Conservation (phyloP, 225 moss, liverwort and hornwort species). For the Bryoerythrophyllum caledonicum region DNA sequence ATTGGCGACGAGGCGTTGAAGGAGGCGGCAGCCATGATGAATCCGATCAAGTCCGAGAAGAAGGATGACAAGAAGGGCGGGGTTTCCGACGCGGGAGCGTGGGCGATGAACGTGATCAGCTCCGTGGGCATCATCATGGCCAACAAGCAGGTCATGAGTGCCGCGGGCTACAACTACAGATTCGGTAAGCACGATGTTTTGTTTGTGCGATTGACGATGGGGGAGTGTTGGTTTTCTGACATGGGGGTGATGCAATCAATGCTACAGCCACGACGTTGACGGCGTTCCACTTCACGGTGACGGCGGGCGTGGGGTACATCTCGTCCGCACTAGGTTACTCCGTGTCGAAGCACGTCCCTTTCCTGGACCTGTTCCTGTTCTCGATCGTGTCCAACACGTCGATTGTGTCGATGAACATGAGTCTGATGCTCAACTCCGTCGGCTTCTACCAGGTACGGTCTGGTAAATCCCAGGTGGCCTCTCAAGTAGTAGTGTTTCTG, state of each 20-base stretch:
- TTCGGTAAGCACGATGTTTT: constrained; percentile 31
- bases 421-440: constrained; percentile 76
- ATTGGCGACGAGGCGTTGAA: not conserved
- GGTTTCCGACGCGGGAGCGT: constrained; percentile 87
- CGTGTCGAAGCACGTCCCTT: constrained; percentile 60
- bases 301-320: constrained; percentile 53
- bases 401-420: constrained; percentile 69
- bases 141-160: constrained; percentile 95
- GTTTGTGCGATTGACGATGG: not conserved
- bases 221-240: not conserved
- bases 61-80: constrained; percentile 53
- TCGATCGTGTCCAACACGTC: constrained; percentile 64
- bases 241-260: constrained; percentile 4
- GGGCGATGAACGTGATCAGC: constrained; percentile 94
- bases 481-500: too few relatives aligned
- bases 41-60: constrained; percentile 31
- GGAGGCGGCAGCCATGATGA: constrained; percentile 27
- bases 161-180: constrained; percentile 67
- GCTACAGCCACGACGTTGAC: constrained; percentile 76
- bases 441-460: constrained; percentile 59
- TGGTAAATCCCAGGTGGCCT: too few relatives aligned
- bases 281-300: constrained; percentile 61
- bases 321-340: constrained; percentile 55
- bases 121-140: constrained; percentile 99
- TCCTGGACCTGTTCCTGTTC: constrained; percentile 59